Conservation (phyloP, 768 basidiomycete genomes). For the Lactarius deliciosus region DNA sequence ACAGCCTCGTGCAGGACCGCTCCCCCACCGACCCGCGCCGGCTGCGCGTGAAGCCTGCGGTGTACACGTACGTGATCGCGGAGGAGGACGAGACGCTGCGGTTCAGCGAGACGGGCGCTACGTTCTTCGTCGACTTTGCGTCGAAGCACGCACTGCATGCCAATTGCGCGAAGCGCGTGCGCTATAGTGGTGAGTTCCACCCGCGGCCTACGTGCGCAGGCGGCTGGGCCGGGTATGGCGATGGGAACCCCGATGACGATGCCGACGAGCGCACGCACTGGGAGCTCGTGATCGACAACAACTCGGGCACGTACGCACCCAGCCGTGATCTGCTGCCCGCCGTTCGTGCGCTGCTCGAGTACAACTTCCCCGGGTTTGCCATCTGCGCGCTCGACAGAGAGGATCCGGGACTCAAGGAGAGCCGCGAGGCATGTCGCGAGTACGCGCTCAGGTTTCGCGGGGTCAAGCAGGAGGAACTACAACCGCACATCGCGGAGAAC, state of each 20-base stretch:
- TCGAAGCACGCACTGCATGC: conserved; percentile 86
- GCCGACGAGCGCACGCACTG: conserved; percentile 47
- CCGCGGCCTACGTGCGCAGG: conserved; percentile 54
- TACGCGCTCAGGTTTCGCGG: conserved; percentile 66
- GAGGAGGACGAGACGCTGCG: conserved; percentile 72
- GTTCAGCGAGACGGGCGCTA: conserved; percentile 85
- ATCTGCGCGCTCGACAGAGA: conserved; percentile 55
- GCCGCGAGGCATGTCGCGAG: conserved; percentile 63
- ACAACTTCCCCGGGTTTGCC: conserved; percentile 67
- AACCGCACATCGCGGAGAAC: conserved; percentile 58
- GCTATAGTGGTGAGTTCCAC: conserved; percentile 81
- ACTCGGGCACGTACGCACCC: conserved; percentile 83
- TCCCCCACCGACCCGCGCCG: conserved; percentile 60
- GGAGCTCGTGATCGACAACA: conserved; percentile 87
- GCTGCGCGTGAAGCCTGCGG: conserved; percentile 70
- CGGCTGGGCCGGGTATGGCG: conserved; percentile 65
- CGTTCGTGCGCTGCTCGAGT: conserved; percentile 61
- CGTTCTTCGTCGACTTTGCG: conserved; percentile 84
- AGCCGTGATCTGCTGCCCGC: conserved; percentile 59
- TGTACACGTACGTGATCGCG: conserved; percentile 85
- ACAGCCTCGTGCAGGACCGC: conserved; percentile 4
- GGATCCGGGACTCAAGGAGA: conserved; percentile 55
- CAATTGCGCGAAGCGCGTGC: conserved; percentile 64
- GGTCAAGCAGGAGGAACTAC: conserved; percentile 55
- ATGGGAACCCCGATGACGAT: conserved; percentile 50